These are phyloP conservation scores for Candida schatavii DNA, from an alignment of 805 yeast species.

Conservation along the genomic window DNA sequence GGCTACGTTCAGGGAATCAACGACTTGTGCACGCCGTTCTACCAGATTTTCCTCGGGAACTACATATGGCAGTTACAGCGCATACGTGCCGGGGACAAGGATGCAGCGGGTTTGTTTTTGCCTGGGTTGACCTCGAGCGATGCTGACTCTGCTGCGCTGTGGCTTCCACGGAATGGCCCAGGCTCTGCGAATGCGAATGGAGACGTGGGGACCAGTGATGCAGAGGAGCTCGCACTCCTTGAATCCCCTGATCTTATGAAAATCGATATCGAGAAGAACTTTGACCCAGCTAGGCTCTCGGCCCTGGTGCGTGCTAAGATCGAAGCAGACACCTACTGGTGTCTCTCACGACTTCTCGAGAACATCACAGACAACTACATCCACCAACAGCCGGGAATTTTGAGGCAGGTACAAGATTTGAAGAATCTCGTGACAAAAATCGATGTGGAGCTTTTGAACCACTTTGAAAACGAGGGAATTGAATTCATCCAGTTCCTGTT, in stretches of 20 bases:
- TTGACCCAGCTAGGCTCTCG: constrained; percentile 63
- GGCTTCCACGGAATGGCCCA: too few species aligned
- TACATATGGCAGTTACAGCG: constrained; percentile 50
- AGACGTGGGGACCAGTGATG: constrained; percentile 16
- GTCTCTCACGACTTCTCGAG: constrained; percentile 83
- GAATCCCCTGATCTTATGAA: constrained; percentile 20
- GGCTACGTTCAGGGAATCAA: constrained; percentile 98
- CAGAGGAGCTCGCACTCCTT: constrained; percentile 20
- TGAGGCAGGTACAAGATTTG: constrained; percentile 82
- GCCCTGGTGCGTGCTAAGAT: constrained; percentile 59
- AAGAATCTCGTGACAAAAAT: constrained; percentile 76
- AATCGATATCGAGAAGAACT: constrained; percentile 43
- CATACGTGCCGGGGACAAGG: constrained; percentile 4
- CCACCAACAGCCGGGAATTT: constrained; percentile 97
- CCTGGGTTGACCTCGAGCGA: constrained; percentile 32
- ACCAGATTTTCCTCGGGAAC: constrained; percentile 74
- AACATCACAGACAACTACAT: constrained; percentile 96
- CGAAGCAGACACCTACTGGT: constrained; percentile 98
- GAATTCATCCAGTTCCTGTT: constrained; percentile 95
- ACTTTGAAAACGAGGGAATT: constrained; percentile 77
- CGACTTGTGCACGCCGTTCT: constrained; percentile 90
- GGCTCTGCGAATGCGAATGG: constrained; percentile 8
- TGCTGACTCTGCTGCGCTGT: not conserved
- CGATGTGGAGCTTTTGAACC: constrained; percentile 68
- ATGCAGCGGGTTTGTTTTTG: constrained; percentile 21